Conservation (phyloP, 495 filamentous ascomycete species). For the Zalerion maritima region DNA sequence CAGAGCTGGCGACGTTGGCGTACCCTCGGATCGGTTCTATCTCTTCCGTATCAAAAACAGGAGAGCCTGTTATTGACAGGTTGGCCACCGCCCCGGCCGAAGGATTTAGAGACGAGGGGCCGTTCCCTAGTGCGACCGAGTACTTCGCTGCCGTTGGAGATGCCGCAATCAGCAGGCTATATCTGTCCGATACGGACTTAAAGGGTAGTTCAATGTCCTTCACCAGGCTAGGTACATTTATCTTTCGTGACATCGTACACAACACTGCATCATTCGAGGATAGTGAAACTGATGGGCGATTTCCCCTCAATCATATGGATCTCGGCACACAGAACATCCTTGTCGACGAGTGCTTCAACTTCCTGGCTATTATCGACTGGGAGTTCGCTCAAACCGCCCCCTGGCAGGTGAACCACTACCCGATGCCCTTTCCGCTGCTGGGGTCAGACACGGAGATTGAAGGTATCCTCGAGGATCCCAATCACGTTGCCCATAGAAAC, state of each 20-base stretch:
- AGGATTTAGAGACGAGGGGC: conserved; percentile 1
- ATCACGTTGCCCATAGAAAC: too few species aligned
- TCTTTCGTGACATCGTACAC: too few species aligned
- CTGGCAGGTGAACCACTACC: conserved; percentile 15
- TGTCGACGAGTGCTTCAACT: conserved; percentile 13
- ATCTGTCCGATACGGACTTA: too few species aligned
- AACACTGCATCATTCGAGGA: too few species aligned
- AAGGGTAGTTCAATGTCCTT: too few species aligned
- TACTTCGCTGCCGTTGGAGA: conserved; percentile 8
- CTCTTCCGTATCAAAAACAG: conserved; percentile 2
- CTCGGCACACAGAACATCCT: conserved; percentile 18
- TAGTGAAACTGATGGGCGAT: too few species aligned
- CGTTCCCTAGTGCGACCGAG: conserved; percentile 5
- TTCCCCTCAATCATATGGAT: conserved; percentile 18
- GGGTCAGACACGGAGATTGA: conserved; percentile 6
- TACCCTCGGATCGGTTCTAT: conserved; percentile 9
- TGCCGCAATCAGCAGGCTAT: too few species aligned
- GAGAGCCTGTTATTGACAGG: conserved; percentile 4
- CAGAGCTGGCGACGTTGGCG: conserved; percentile 5
- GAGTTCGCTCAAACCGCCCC: conserved; percentile 14
- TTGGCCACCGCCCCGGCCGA: conserved; percentile 5
- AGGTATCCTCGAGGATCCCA: too few species aligned
- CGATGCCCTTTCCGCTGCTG: conserved; percentile 17
- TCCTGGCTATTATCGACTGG: conserved; percentile 20
- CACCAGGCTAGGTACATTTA: too few species aligned